These are phyloP conservation scores for Chaetomium tenue DNA, from an alignment of 495 filamentous ascomycete genomes.

Conservation along the genomic window DNA sequence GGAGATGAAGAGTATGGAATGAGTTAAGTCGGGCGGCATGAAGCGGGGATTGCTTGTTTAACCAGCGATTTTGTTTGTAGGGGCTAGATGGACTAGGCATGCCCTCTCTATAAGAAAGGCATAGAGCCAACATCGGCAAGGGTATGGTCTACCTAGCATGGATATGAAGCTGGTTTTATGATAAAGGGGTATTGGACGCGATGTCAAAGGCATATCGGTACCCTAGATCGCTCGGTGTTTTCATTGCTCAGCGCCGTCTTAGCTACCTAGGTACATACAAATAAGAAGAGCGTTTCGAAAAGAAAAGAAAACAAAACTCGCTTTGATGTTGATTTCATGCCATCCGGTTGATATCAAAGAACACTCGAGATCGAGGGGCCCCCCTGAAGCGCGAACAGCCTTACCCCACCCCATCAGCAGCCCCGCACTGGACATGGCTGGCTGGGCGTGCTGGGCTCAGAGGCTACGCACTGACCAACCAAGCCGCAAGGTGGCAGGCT, in stretches of 20 bases:
- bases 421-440: slow-evolving; percentile 2
- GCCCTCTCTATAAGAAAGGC: not conserved
- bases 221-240: too few relatives aligned
- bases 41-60: not conserved
- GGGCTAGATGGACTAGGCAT: not conserved
- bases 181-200: not conserved
- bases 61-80: not conserved
- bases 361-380: too few relatives aligned
- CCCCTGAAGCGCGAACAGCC: not conserved
- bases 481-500: not conserved
- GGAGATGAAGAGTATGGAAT: slow-evolving; percentile 38
- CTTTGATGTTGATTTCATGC: too few relatives aligned
- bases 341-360: too few relatives aligned
- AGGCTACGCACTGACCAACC: not conserved
- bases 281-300: too few relatives aligned
- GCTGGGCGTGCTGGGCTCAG: slow-evolving; percentile 3
- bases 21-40: slow-evolving; percentile 1
- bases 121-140: not conserved
- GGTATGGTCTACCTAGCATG: not conserved
- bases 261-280: too few relatives aligned
- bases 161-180: slow-evolving; percentile 7
- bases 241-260: too few relatives aligned
- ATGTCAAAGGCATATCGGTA: not conserved
- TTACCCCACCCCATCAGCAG: slow-evolving; percentile 3
- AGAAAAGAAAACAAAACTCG: too few relatives aligned